Percentiles rank a stretch among this genome's conserved stretches.
Evolutionary conservation across 495 filamentous ascomycete genomes (phyloP).

Genomic region (Aspergillus homomorphus): DNA sequence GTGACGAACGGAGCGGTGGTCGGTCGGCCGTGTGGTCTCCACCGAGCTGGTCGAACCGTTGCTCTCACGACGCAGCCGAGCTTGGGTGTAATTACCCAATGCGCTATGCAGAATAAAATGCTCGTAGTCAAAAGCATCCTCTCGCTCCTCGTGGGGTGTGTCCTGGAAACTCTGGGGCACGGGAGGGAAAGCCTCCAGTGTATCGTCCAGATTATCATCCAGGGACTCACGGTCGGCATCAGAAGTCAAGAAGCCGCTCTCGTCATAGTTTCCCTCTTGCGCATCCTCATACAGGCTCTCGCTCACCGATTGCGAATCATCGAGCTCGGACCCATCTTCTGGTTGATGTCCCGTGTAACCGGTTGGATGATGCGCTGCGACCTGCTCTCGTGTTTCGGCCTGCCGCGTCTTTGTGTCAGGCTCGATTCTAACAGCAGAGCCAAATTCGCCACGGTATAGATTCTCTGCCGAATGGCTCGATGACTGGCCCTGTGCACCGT

Average conservation of each 20-base stretch:
- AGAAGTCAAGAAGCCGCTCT: conserved; percentile 36
- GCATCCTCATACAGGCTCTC: conserved; percentile 62
- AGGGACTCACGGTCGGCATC: conserved; percentile 51
- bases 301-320: conserved; percentile 39
- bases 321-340: conserved; percentile 16
- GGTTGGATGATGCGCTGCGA: conserved; percentile 1
- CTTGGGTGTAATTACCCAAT: conserved; percentile 62
- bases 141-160: conserved; percentile 81
- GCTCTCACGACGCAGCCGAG: conserved; percentile 53
- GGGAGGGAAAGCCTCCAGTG: conserved; percentile 25
- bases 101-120: conserved; percentile 91
- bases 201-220: conserved; percentile 35
- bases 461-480: conserved; percentile 28
- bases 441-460: conserved; percentile 21
- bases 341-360: conserved; percentile 5
- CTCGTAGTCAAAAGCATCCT: conserved; percentile 97
- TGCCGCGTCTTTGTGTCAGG: background rate
- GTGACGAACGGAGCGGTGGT: conserved; percentile 25
- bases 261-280: conserved; percentile 39
- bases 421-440: background rate
- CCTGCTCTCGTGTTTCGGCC: background rate
- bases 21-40: conserved; percentile 62
- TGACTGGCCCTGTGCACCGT: conserved; percentile 32
- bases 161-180: conserved; percentile 26
- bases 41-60: conserved; percentile 66